Evolutionary conservation across 257 asterid species (phyloP).

Genomic region (Nicotiana tabacum): DNA sequence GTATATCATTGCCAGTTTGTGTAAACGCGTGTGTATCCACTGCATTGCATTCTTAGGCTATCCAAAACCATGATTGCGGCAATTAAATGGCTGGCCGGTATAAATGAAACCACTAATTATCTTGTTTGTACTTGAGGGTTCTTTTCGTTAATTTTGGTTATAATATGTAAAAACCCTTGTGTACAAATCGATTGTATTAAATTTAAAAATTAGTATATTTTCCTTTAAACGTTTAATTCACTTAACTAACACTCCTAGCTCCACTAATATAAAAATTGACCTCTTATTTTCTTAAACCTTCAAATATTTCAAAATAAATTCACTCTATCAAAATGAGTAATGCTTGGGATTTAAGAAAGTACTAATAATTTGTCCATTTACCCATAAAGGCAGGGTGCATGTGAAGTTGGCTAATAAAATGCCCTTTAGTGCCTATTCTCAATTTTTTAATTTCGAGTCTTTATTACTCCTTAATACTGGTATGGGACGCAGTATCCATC

Average conservation of each 20-base stretch:
- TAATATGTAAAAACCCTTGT: not conserved
- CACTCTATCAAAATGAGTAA: not conserved
- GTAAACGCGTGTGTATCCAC: too few relatives aligned
- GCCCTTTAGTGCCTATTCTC: too few relatives aligned
- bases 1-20: not conserved
- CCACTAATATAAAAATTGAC: not conserved
- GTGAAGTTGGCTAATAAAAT: not conserved
- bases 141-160: not conserved
- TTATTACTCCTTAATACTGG: not conserved
- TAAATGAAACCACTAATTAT: not conserved
- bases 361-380: not conserved
- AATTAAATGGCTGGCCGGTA: not conserved
- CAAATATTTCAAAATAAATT: not conserved
- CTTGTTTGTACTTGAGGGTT: constrained; percentile 7
- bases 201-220: not conserved
- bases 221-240: too few relatives aligned
- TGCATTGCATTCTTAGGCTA: too few relatives aligned
- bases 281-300: not conserved
- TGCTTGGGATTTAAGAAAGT: not conserved
- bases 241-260: not conserved
- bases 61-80: too few relatives aligned
- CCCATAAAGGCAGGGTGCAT: not conserved
- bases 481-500: not conserved
- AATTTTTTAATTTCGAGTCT: not conserved
- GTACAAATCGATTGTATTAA: not conserved